Percentiles rank a stretch among this genome's conserved stretches.
phyloP scores from a whole-genome alignment of 805 yeast genomes.

The Isabelozyma rhagii region DNA sequence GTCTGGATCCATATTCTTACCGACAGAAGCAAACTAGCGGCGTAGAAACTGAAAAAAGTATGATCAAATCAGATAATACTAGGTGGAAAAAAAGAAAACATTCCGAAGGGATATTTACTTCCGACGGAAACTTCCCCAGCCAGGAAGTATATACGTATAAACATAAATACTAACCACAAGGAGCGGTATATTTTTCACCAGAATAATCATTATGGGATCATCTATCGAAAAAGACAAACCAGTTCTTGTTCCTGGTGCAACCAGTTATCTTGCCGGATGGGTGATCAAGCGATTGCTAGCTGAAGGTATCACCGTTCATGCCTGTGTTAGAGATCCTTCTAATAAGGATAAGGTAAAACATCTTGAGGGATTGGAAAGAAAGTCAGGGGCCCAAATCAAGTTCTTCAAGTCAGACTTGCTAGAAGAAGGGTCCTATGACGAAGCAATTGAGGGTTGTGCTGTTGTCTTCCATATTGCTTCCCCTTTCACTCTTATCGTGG shows the following conservation, averaged over 20 bases:
- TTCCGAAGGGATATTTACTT: no score
- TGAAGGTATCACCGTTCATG: conserved; percentile 9
- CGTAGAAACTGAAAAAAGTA: no score
- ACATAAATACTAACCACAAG: no score
- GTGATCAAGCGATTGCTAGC: conserved; percentile 9
- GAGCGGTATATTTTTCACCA: no score
- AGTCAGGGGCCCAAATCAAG: background rate
- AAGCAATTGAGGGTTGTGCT: conserved; percentile 14
- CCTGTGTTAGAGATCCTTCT: conserved; percentile 3
- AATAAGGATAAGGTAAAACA: conserved; percentile 1
- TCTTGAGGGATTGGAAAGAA: background rate
- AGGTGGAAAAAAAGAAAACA: no score
- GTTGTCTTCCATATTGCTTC: conserved; percentile 21
- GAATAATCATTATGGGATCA: background rate
- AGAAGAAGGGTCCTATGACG: conserved; percentile 15
- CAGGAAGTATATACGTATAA: no score
- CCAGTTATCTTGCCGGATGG: conserved; percentile 16
- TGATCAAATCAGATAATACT: no score
- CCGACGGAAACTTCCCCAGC: no score
- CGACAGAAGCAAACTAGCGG: no score
- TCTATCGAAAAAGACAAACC: conserved; percentile 1
- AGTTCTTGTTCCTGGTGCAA: conserved; percentile 15
- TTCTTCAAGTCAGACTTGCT: conserved; percentile 3
- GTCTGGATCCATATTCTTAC: no score
- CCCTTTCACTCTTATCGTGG: conserved; percentile 14